phyloP scores from a whole-genome alignment of 2,329 filamentous ascomycete genomes.

The Exophiala calicioides region DNA sequence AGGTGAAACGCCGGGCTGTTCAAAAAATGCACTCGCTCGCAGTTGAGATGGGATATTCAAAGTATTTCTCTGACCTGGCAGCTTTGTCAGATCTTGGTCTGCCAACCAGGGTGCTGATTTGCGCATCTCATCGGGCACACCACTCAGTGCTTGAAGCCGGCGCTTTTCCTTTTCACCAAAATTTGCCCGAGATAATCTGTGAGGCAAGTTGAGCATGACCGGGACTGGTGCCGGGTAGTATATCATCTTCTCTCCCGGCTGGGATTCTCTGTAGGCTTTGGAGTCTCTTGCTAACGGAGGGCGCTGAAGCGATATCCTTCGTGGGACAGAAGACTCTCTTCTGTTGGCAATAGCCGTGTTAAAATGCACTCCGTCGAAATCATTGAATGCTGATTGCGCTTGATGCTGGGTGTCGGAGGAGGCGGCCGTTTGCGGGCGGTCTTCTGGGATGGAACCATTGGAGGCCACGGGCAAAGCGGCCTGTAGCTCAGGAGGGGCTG shows the following conservation, averaged over 20 bases:
- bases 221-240: conserved; percentile 96
- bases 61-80: conserved; percentile 11
- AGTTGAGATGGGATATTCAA: conserved; percentile 73
- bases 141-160: conserved; percentile 70
- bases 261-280: conserved; percentile 42
- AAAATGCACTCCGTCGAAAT: conserved; percentile 55
- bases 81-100: conserved; percentile 31
- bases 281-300: conserved; percentile 44
- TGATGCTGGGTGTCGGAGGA: conserved; percentile 51
- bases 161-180: conserved; percentile 66
- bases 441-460: conserved; percentile 17
- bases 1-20: conserved; percentile 61
- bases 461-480: conserved; percentile 8
- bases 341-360: conserved; percentile 31
- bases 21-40: conserved; percentile 89
- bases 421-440: conserved; percentile 41
- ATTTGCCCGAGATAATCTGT: conserved; percentile 75
- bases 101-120: conserved; percentile 54
- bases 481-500: conserved; percentile 22
- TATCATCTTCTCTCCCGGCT: conserved; percentile 76
- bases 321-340: conserved; percentile 28
- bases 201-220: conserved; percentile 87
- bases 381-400: conserved; percentile 42
- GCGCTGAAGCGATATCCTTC: conserved; percentile 41
- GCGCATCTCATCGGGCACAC: conserved; percentile 58